phyloP scores from a whole-genome alignment of 2,329 filamentous ascomycete genomes.

The Pseudofabraea citricarpa region DNA sequence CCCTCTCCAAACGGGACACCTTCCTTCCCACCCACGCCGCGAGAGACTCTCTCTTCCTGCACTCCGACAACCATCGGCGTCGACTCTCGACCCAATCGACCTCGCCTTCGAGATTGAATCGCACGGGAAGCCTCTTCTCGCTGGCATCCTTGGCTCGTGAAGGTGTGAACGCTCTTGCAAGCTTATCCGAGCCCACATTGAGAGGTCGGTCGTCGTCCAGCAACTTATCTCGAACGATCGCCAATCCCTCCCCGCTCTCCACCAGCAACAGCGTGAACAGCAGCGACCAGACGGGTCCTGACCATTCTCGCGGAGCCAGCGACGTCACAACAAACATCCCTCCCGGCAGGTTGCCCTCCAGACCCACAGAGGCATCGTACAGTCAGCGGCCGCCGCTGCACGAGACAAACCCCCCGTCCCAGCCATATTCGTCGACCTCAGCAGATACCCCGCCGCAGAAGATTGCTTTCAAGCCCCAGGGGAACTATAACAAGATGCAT shows the following conservation, averaged over 20 bases:
- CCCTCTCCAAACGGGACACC: background rate
- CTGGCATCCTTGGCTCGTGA: conserved; percentile 27
- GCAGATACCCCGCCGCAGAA: conserved; percentile 41
- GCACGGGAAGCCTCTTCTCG: conserved; percentile 18
- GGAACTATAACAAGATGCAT: conserved; percentile 77
- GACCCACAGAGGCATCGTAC: conserved; percentile 4
- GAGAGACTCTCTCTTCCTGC: background rate
- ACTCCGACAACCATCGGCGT: conserved; percentile 10
- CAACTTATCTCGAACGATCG: conserved; percentile 17
- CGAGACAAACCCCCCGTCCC: conserved; percentile 37
- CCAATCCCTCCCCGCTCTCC: conserved; percentile 10
- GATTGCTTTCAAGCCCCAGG: conserved; percentile 33
- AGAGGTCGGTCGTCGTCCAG: conserved; percentile 17
- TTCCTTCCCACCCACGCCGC: background rate
- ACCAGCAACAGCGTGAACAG: background rate
- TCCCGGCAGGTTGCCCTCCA: conserved; percentile 2
- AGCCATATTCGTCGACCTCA: conserved; percentile 50
- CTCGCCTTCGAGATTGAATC: conserved; percentile 14
- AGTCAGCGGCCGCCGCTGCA: conserved; percentile 16
- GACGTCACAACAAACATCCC: conserved; percentile 7
- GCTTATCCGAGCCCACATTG: conserved; percentile 20
- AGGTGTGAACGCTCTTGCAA: conserved; percentile 25
- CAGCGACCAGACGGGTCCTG: background rate
- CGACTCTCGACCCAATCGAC: conserved; percentile 19
- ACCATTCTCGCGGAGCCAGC: conserved; percentile 4